Percentiles rank a stretch among this genome's conserved stretches.
Evolutionary conservation across 2,329 filamentous ascomycete genomes (phyloP).

Genomic region (Uncinocarpus reesii): DNA sequence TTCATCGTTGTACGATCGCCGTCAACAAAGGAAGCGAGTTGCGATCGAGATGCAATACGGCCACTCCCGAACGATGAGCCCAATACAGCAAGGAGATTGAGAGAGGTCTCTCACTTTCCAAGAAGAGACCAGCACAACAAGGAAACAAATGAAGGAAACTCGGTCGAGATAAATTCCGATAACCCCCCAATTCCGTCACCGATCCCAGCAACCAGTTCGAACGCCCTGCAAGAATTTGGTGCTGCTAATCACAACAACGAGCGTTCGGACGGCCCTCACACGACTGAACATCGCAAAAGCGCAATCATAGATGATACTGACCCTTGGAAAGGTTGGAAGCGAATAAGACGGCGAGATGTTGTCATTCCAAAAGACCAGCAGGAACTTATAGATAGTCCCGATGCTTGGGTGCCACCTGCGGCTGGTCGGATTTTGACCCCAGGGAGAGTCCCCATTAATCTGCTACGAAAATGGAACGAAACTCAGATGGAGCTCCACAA

Average conservation of each 20-base stretch:
- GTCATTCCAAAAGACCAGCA: constrained; percentile 42
- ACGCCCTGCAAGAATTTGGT: not conserved
- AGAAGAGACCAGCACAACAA: not conserved
- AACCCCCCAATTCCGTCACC: not conserved
- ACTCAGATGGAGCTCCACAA: constrained; percentile 16
- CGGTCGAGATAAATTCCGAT: no score
- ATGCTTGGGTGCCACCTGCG: constrained; percentile 34
- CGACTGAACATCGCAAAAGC: not conserved
- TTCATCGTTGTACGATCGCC: not conserved
- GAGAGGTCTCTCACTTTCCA: no score
- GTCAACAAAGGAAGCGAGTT: not conserved
- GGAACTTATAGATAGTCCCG: constrained; percentile 38
- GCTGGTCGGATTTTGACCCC: constrained; percentile 22
- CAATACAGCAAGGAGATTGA: not conserved
- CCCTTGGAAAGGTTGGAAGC: constrained; percentile 27
- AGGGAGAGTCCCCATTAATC: constrained; percentile 28
- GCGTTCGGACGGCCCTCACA: not conserved
- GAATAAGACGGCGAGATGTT: constrained; percentile 36
- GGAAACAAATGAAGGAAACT: not conserved
- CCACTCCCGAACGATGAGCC: not conserved
- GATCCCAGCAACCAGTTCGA: not conserved
- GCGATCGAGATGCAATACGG: not conserved
- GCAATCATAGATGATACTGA: not conserved
- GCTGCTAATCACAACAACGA: not conserved
- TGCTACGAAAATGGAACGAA: constrained; percentile 31